Conservation (phyloP, 441 rosid genomes). For the Bocquillonia castaneifolia region DNA sequence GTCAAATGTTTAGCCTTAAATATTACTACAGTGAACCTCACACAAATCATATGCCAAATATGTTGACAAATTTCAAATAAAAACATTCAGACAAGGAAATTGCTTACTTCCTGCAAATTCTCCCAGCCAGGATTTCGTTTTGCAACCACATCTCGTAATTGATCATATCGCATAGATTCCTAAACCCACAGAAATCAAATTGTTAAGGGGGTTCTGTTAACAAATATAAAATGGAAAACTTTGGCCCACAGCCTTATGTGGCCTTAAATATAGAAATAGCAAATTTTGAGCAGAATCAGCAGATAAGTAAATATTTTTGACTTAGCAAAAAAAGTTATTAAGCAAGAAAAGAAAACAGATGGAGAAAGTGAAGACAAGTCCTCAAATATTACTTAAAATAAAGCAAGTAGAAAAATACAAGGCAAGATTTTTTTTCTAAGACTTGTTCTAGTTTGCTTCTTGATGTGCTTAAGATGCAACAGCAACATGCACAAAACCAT, state of each 20-base stretch:
- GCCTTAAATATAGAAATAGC: background rate
- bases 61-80: background rate
- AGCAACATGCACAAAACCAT: background rate
- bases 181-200: conserved; percentile 30
- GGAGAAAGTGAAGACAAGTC: background rate
- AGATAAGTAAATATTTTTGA: background rate
- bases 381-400: background rate
- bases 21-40: background rate
- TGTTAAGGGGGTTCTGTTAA: too few relatives aligned
- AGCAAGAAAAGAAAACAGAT: background rate
- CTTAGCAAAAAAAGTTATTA: background rate
- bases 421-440: background rate
- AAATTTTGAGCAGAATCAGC: background rate
- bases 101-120: conserved; percentile 74
- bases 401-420: background rate
- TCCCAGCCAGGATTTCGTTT: conserved; percentile 91
- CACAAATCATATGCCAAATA: conserved; percentile 2
- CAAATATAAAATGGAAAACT: too few relatives aligned
- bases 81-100: conserved; percentile 3
- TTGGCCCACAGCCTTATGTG: background rate
- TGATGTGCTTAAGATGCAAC: background rate
- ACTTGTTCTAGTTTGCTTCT: background rate
- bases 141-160: conserved; percentile 70
- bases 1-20: background rate
- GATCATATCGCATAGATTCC: conserved; percentile 90